Evolutionary conservation across 2,329 filamentous ascomycete genomes (phyloP), one percentile per base, ranked within the genome.

Genomic region (Simplicillium sp.): DNA sequence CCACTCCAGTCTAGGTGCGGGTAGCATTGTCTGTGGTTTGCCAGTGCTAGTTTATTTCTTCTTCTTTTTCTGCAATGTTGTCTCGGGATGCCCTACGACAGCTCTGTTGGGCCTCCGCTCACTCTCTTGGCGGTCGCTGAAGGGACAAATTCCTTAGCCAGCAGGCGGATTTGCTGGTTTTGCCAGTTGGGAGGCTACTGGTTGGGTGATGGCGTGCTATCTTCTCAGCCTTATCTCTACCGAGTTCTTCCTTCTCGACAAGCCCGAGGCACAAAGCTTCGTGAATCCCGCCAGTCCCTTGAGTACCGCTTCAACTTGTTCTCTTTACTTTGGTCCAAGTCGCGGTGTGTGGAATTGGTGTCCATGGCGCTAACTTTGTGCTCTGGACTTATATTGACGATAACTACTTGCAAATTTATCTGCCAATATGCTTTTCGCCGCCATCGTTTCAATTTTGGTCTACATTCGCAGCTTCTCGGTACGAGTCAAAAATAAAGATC

Each of bases 361-460:
- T 80, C 8, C 73, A 89, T 49, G 89, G 89, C 39, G 75, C 86
- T 34, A 71, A 88, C 28, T 95, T 92, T 52, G 71, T 77, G 9
- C 73, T 94, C 36, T 97, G 89, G 89, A 84, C 80, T 11, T 96
- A 87, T 65, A 86, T 96, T 52, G 80, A 84, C 64, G 80, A 92
- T 55, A 89, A 96, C 65, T 92, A 88, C 57, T 51, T 92, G 37
- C 86, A 89, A 53, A 71, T 97, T 71, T 94, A 15, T 90, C 87
- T 0, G 75, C 80, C 44, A 94, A 90, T 59, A 76, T 94, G 44
- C 54, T 92, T 36, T 80, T 95, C 46, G 70, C 84, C 9, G 83
- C 79, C 50, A 58, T 62, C 11, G 67, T 94, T 31, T 81, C 89
- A 1, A 72, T 77, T 5, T 92, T 77, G 48, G 80, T 88, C 46